Evolutionary conservation across 2,329 filamentous ascomycete genomes (phyloP).

Genomic region (Aspergillus sp.): DNA sequence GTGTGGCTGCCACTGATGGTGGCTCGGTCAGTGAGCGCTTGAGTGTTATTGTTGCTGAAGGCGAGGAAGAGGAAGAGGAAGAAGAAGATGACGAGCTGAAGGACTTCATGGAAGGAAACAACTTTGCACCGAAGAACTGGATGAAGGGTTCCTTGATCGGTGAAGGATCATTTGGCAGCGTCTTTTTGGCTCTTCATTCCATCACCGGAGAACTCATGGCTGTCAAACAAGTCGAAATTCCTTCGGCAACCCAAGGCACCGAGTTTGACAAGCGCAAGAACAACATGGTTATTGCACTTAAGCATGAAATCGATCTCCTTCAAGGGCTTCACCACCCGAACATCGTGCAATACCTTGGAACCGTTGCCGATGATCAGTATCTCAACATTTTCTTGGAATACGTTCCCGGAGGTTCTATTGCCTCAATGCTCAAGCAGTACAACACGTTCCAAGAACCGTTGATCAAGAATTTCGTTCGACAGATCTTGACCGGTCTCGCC

Average conservation of each 20-base stretch:
- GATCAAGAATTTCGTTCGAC: conserved; percentile 90
- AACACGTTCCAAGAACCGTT: conserved; percentile 88
- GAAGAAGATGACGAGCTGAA: conserved; percentile 82
- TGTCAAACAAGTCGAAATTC: conserved; percentile 94
- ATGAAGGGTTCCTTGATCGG: conserved; percentile 98
- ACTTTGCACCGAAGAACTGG: conserved; percentile 96
- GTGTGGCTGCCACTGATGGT: conserved; percentile 53
- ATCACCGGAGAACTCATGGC: conserved; percentile 96
- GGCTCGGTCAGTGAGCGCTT: conserved; percentile 76
- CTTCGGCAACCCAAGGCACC: conserved; percentile 65
- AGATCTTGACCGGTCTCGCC: conserved; percentile 84
- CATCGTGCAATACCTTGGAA: conserved; percentile 96
- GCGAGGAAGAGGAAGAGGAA: conserved; percentile 87
- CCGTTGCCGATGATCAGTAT: conserved; percentile 79
- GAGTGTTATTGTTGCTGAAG: conserved; percentile 75
- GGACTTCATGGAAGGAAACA: conserved; percentile 84
- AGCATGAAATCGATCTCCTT: conserved; percentile 89
- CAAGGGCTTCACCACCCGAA: conserved; percentile 92
- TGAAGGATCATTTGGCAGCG: conserved; percentile 91
- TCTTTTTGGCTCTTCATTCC: conserved; percentile 89
- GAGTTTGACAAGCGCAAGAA: conserved; percentile 87
- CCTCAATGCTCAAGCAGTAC: conserved; percentile 97
- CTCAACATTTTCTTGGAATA: conserved; percentile 99
- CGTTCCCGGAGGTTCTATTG: conserved; percentile 91
- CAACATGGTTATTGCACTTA: conserved; percentile 94